Percentiles rank a stretch among this genome's conserved stretches.
Evolutionary conservation across 495 filamentous ascomycete species (phyloP).

Genomic region (Daldinia vernicosa): DNA sequence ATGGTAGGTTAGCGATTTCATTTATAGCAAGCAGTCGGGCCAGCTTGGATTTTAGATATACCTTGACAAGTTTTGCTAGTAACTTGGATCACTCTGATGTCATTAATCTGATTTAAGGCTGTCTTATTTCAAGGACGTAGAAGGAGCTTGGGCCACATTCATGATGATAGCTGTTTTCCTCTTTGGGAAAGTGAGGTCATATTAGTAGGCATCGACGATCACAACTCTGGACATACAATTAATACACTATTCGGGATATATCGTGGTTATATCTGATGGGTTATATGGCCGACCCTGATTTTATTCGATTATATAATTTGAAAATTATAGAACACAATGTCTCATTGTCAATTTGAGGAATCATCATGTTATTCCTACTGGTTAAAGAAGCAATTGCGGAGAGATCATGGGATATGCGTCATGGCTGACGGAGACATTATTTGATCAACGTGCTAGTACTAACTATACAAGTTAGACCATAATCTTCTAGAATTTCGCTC

Average conservation of each 20-base stretch:
- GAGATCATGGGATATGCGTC: neutral
- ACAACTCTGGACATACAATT: neutral
- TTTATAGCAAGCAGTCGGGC: neutral
- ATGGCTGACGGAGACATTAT: neutral
- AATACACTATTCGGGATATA: neutral
- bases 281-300: neutral
- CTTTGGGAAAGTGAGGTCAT: constrained; percentile 15
- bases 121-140: constrained; percentile 17
- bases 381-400: neutral
- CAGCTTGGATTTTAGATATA: neutral
- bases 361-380: neutral
- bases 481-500: neutral
- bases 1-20: neutral
- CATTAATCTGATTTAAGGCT: constrained; percentile 26
- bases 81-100: constrained; percentile 30
- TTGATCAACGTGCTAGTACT: no score
- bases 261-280: no score
- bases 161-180: constrained; percentile 34
- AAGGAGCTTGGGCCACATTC: constrained; percentile 30
- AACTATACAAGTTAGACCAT: neutral
- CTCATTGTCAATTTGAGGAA: neutral
- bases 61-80: neutral
- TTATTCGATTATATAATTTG: neutral
- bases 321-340: no score
- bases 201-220: constrained; percentile 6